phyloP scores from a whole-genome alignment of 2,329 filamentous ascomycete species.

The Myriosclerotinia scirpicola region DNA sequence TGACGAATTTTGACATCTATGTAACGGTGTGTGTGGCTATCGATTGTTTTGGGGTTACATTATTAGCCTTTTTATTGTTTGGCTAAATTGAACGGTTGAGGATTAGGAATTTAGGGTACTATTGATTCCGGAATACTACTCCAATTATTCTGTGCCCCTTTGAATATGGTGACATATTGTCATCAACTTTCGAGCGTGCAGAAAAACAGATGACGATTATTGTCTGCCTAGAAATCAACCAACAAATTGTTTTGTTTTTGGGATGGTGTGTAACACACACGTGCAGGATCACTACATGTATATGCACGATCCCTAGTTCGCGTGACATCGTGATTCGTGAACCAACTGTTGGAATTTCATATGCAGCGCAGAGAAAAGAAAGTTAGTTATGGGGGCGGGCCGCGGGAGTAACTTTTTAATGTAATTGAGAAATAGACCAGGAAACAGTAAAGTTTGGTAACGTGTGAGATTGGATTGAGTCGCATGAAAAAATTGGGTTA shows the following conservation, averaged over 20 bases:
- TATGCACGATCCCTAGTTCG: constrained; percentile 2
- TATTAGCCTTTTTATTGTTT: too few species aligned
- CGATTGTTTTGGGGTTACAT: not conserved
- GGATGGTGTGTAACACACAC: not conserved
- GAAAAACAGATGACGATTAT: not conserved
- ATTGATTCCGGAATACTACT: not conserved
- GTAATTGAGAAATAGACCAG: not conserved
- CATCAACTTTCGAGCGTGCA: not conserved
- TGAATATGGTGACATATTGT: too few species aligned
- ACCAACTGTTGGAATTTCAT: not conserved
- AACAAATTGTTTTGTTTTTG: not conserved
- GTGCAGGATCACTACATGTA: not conserved
- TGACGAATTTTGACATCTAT: not conserved
- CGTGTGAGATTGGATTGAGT: too few species aligned
- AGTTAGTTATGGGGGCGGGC: not conserved
- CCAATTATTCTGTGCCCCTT: not conserved
- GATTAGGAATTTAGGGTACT: too few species aligned
- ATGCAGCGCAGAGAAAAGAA: not conserved
- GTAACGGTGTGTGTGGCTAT: not conserved
- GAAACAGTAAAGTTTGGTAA: not conserved
- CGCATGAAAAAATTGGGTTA: too few species aligned
- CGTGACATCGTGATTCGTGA: not conserved
- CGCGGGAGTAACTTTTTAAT: not conserved
- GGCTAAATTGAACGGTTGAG: not conserved
- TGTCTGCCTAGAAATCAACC: not conserved